phyloP scores from a whole-genome alignment of 1,139 yeast genomes.

The Lipomyces yarrowii region DNA sequence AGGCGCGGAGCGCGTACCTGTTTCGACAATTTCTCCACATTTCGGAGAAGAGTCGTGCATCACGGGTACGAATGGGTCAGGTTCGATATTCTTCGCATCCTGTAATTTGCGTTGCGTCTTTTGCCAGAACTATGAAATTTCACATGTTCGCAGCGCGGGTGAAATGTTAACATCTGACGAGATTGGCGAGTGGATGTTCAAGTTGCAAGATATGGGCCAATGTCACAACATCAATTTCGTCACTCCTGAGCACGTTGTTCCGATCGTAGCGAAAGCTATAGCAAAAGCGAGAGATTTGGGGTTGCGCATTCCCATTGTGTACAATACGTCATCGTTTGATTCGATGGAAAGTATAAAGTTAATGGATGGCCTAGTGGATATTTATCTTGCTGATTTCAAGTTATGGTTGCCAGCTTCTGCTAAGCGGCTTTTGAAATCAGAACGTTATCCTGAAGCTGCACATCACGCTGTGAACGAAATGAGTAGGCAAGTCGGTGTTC shows the following conservation, averaged over 20 bases:
- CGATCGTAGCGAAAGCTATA: conserved; percentile 31
- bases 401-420: conserved; percentile 27
- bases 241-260: conserved; percentile 33
- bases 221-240: conserved; percentile 32
- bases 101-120: conserved; percentile 32
- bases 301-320: conserved; percentile 30
- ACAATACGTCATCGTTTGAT: conserved; percentile 33
- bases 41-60: conserved; percentile 32
- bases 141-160: conserved; percentile 30
- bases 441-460: conserved; percentile 28
- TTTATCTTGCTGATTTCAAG: conserved; percentile 33
- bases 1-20: conserved; percentile 29
- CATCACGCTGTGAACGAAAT: conserved; percentile 26
- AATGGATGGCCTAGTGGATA: conserved; percentile 31
- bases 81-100: conserved; percentile 32
- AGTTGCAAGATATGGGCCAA: conserved; percentile 29
- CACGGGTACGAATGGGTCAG: conserved; percentile 31
- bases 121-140: conserved; percentile 32
- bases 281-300: conserved; percentile 27
- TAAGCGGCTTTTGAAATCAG: conserved; percentile 24
- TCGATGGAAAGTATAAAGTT: conserved; percentile 24
- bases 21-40: conserved; percentile 30
- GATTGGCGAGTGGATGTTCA: conserved; percentile 32
- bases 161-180: conserved; percentile 32
- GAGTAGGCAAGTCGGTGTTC: conserved; percentile 31